Base-by-base conservation (phyloP, 139 green algal species). In the Chlamydomonas incerta region DNA sequence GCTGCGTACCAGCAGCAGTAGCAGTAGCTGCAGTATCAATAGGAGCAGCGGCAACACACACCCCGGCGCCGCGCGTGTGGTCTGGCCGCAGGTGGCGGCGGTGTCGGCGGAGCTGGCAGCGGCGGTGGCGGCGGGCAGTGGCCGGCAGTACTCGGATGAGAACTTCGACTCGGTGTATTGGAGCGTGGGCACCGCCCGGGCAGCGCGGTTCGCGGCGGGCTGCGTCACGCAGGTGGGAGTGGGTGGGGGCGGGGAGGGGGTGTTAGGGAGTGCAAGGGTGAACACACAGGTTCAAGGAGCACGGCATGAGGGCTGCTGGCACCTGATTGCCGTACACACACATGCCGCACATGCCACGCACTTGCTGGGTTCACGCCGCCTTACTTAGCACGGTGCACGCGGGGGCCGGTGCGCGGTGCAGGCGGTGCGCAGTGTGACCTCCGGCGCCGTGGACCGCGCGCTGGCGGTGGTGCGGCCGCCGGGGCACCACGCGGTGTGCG, bases 401-500 rank as follows among this genome's bases (percentile, higher is more conserved):
- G n/a, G n/a, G n/a, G n/a, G n/a, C n/a, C n/a, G n/a, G n/a, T n/a
- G n/a, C n/a, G n/a, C n/a, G n/a, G n/a, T n/a, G 55, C 81, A 91
- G 85, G 90, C 85, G 0, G 87, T 90, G 8, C 66, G 80, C 58
- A 33, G 57, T 10, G 90, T 93, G 55, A 37, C 89, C 29, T 34
- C 26, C 34, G 90, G 90, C 13, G 6, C 74, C 34, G 81, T 89
- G 28, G 15, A 37, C 21, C 41, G 41, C 26, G 87, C 85, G 10
- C 84, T 93, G 46, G 95, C 95, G 23, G 88, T 96, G 18, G 94
- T 98, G 72, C 90, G 95, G 52, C 95, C 95, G 0, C 95, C 95
- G 1, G 95, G 95, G 0, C 95, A 98, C 85, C 95, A 98, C 72
- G 95, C 95, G 23, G 93, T 95, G 88, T 88, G 90, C 37, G 74